phyloP scores from a whole-genome alignment of 1,139 yeast species.

The Yamadazyma triangularis region DNA sequence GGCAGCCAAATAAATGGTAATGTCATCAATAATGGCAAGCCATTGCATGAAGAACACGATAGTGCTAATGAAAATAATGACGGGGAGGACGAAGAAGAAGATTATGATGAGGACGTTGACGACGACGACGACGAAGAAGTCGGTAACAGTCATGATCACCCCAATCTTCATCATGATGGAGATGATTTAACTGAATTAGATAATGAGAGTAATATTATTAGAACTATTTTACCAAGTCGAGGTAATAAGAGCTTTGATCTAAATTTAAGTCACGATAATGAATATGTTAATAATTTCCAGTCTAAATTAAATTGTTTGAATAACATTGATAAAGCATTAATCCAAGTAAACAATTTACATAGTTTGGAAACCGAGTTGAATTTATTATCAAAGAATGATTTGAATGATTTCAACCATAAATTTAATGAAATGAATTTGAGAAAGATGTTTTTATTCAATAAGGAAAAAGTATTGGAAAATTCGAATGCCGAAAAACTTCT shows the following conservation, averaged over 20 bases:
- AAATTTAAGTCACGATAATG: not conserved
- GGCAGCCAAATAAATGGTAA: no score
- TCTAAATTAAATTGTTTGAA: slow-evolving; percentile 21
- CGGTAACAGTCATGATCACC: not conserved
- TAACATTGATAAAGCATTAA: slow-evolving; percentile 25
- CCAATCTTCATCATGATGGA: not conserved
- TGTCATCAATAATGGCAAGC: no score
- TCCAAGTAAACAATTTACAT: slow-evolving; percentile 6
- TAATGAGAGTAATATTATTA: slow-evolving; percentile 1
- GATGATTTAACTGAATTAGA: no score
- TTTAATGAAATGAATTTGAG: slow-evolving; percentile 35
- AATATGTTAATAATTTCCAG: slow-evolving; percentile 19
- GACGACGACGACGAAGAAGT: not conserved
- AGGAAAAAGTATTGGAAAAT: slow-evolving; percentile 7
- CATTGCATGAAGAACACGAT: not conserved
- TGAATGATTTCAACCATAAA: slow-evolving; percentile 10
- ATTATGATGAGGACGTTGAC: no score
- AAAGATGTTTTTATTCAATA: slow-evolving; percentile 23
- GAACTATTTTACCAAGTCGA: slow-evolving; percentile 4
- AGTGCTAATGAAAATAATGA: no score
- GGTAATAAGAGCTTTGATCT: slow-evolving; percentile 2
- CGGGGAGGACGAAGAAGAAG: no score
- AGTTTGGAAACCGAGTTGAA: slow-evolving; percentile 22
- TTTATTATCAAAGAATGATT: not conserved
- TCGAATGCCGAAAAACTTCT: slow-evolving; percentile 1